These are phyloP conservation scores for Tolypocladium capitatum DNA, from an alignment of 2,329 filamentous ascomycete species.

Conservation along the genomic window DNA sequence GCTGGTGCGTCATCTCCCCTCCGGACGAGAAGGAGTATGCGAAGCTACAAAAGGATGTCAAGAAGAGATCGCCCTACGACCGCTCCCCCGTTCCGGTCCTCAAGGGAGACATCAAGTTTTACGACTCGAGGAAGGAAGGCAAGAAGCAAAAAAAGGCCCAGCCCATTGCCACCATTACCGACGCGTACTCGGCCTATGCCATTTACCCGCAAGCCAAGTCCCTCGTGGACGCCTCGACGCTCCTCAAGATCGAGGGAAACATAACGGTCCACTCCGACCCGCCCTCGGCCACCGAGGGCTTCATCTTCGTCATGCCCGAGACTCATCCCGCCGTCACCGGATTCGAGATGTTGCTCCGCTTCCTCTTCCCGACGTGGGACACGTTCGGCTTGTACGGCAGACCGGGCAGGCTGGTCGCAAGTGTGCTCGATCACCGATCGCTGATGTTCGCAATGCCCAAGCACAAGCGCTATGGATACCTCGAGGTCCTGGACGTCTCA, in stretches of 20 bases:
- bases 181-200: conserved; percentile 85
- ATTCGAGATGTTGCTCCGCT: conserved; percentile 90
- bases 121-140: conserved; percentile 58
- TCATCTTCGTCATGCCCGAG: conserved; percentile 97
- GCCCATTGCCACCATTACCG: conserved; percentile 82
- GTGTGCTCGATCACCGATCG: conserved; percentile 72
- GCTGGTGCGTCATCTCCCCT: conserved; percentile 89
- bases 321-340: conserved; percentile 81
- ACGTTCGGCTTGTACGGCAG: conserved; percentile 85
- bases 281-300: conserved; percentile 71
- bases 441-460: conserved; percentile 98
- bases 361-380: conserved; percentile 88
- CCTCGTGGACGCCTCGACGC: conserved; percentile 83
- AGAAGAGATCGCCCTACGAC: conserved; percentile 73
- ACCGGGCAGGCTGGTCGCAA: conserved; percentile 73
- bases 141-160: conserved; percentile 85
- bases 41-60: conserved; percentile 71
- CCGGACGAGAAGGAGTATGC: conserved; percentile 87
- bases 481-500: conserved; percentile 78
- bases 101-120: conserved; percentile 89
- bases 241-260: conserved; percentile 85
- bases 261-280: conserved; percentile 77
- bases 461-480: conserved; percentile 74
- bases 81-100: conserved; percentile 51
- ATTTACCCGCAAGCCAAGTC: conserved; percentile 93